Evolutionary conservation across 2,329 filamentous ascomycete genomes (phyloP).

Genomic region (Paecilomyces sp.): DNA sequence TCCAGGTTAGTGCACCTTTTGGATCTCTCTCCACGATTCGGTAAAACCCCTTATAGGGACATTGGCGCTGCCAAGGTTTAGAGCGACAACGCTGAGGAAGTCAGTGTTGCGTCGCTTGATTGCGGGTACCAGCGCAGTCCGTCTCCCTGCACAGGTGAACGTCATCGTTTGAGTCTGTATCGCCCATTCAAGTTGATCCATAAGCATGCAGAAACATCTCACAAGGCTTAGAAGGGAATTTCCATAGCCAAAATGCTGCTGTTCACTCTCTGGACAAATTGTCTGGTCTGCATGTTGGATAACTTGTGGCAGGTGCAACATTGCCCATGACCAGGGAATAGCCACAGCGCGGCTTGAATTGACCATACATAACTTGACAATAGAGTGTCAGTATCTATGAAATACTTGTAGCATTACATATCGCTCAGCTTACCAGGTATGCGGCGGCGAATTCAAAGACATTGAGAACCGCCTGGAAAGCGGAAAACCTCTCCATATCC

Average conservation of each 20-base stretch:
- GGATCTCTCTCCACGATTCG: background rate
- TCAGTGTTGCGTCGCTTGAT: slow-evolving; percentile 8
- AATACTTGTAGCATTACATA: background rate
- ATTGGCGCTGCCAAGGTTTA: slow-evolving; percentile 8
- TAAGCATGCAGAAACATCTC: slow-evolving; percentile 3
- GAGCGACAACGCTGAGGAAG: slow-evolving; percentile 4
- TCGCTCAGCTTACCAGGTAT: slow-evolving; percentile 4
- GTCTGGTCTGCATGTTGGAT: background rate
- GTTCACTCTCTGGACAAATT: background rate
- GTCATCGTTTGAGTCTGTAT: background rate
- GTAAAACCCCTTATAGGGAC: slow-evolving; percentile 2
- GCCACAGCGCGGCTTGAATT: slow-evolving; percentile 6
- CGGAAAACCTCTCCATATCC: background rate
- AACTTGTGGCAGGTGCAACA: slow-evolving; percentile 6
- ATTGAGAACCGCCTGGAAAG: slow-evolving; percentile 7
- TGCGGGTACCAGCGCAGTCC: background rate
- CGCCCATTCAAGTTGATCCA: slow-evolving; percentile 3
- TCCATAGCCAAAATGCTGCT: background rate
- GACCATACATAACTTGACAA: slow-evolving; percentile 5
- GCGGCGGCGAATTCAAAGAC: slow-evolving; percentile 8
- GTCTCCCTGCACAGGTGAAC: slow-evolving; percentile 2
- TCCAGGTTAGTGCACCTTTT: slow-evolving; percentile 3
- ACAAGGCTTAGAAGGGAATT: background rate
- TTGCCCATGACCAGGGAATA: slow-evolving; percentile 9
- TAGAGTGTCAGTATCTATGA: background rate